Percentiles rank a stretch among this genome's conserved stretches.
These are phyloP conservation scores for Capillidium heterosporum DNA, from an alignment of 371 early-diverging fungal genomes.

Conservation along the genomic window DNA sequence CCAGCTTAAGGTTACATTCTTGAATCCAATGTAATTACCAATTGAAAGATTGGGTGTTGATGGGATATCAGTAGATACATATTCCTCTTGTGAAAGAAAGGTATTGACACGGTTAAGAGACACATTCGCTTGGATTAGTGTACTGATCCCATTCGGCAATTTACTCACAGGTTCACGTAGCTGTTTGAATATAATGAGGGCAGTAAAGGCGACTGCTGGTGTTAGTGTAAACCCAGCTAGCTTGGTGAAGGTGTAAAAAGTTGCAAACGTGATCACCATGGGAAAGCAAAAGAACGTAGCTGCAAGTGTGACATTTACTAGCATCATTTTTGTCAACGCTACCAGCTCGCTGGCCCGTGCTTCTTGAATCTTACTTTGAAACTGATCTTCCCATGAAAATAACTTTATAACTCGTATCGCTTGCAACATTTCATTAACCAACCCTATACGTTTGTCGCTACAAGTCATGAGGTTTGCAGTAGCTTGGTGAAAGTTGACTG, in stretches of 20 bases:
- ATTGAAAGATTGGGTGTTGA: slow-evolving; percentile 5
- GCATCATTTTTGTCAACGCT: slow-evolving; percentile 17
- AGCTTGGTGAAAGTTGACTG: slow-evolving; percentile 20
- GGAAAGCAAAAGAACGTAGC: slow-evolving; percentile 26
- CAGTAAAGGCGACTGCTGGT: slow-evolving; percentile 38
- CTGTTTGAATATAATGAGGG: slow-evolving; percentile 31
- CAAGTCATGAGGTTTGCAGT: slow-evolving; percentile 11
- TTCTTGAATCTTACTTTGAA: slow-evolving; percentile 24
- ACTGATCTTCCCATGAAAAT: slow-evolving; percentile 44
- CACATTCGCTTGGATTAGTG: slow-evolving; percentile 25
- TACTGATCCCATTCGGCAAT: slow-evolving; percentile 30
- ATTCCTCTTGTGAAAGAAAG: slow-evolving; percentile 30
- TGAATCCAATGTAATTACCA: slow-evolving; percentile 23
- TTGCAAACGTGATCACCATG: slow-evolving; percentile 26
- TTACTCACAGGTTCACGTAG: slow-evolving; percentile 32
- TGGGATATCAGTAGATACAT: slow-evolving; percentile 13
- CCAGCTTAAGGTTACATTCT: slow-evolving; percentile 26
- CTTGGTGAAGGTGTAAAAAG: slow-evolving; percentile 35
- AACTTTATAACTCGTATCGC: slow-evolving; percentile 54
- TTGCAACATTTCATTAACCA: slow-evolving; percentile 29
- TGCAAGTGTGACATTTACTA: slow-evolving; percentile 21
- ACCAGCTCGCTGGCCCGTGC: slow-evolving; percentile 27
- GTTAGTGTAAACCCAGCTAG: slow-evolving; percentile 32
- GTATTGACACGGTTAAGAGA: slow-evolving; percentile 29
- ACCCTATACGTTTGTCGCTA: slow-evolving; percentile 21